Base-by-base conservation (phyloP, 768 basidiomycete genomes). In the Tephrocybe sp. region DNA sequence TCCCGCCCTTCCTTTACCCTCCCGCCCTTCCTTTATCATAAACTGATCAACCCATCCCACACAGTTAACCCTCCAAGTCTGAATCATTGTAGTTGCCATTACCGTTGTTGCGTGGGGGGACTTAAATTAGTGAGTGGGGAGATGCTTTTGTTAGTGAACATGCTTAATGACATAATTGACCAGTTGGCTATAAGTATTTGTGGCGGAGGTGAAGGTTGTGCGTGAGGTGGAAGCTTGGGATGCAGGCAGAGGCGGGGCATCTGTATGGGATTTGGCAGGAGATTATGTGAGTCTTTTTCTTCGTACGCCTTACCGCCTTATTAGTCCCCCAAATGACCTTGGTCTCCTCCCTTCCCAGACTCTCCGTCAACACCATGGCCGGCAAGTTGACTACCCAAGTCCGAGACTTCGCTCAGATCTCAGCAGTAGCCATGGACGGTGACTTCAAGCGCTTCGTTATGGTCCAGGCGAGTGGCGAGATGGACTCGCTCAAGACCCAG, bases 371-470 rank as follows among this genome's bases (percentile, higher is more conserved):
- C 67, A 96, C 91, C 9, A 98, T 99, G 96, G 96, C 92, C 3
- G 86, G 86, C 32, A 95, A 94, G 65, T 75, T 95, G 72, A 95
- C 93, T n/a, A 94, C 93, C 0, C 93, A 96, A 84, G 97, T 99
- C 41, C 87, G 97, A 67, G 97, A 96, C 5, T 99, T 99, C 61
- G 97, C 95, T 1, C 97, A 98, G 68, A 98, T 98, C 59, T 95
- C 92, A 1, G 96, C 95, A 0, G 96, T 97, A 0, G 97, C 97
- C 11, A 98, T 95, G 78, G 97, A 98, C 61, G 96, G 97, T 52
- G 97, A 98, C 70, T 98, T 98, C 70, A 96, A 93, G 21, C 84
- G 94, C 13, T 99, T 98, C 78, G 98, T 99, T 74, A 98, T 97
- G 22, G 97, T 99, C 62, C 96, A 98, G 62, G 97, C 97, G 1